These are phyloP conservation scores for Eutrema japonicum DNA, from an alignment of 345 rosid genomes.

Conservation along the genomic window DNA sequence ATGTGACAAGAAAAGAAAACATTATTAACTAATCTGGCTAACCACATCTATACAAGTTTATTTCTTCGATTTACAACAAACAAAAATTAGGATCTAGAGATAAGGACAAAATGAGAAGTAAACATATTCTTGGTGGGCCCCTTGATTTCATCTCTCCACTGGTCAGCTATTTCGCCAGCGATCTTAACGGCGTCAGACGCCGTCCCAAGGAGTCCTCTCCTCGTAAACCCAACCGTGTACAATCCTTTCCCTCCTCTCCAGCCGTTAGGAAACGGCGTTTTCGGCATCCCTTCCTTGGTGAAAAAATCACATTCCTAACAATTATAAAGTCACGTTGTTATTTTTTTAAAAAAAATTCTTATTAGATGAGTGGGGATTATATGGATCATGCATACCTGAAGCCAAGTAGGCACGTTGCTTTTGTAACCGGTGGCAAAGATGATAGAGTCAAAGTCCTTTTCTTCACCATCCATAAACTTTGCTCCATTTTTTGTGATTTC, in stretches of 20 bases:
- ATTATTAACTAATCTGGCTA: conserved; percentile 8
- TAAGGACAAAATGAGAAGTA: conserved; percentile 54
- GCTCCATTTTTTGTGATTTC: conserved; percentile 70
- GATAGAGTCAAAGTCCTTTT: conserved; percentile 70
- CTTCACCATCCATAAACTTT: conserved; percentile 82
- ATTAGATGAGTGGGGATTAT: conserved; percentile 7
- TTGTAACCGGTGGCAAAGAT: conserved; percentile 91
- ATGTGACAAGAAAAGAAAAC: not conserved
- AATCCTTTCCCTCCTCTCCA: conserved; percentile 85
- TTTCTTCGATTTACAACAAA: conserved; percentile 36
- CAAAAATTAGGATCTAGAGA: conserved; percentile 39
- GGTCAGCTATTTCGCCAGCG: conserved; percentile 63
- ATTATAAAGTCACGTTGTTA: too few species aligned
- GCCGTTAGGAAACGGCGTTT: conserved; percentile 71
- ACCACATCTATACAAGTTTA: conserved; percentile 36
- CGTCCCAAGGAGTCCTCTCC: conserved; percentile 81
- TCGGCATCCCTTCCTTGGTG: conserved; percentile 85
- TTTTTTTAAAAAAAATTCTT: not conserved
- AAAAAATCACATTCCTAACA: conserved; percentile 64
- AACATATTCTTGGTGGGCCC: conserved; percentile 36
- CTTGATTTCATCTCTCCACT: conserved; percentile 51
- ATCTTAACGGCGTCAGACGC: conserved; percentile 72
- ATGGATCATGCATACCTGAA: conserved; percentile 55
- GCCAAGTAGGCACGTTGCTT: conserved; percentile 94
- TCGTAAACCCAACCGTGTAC: conserved; percentile 86